A percentile compares a stretch with the other conserved stretches of the same genome.
Conservation (phyloP, 208 protist species). For the Trypanosoma lewisi region DNA sequence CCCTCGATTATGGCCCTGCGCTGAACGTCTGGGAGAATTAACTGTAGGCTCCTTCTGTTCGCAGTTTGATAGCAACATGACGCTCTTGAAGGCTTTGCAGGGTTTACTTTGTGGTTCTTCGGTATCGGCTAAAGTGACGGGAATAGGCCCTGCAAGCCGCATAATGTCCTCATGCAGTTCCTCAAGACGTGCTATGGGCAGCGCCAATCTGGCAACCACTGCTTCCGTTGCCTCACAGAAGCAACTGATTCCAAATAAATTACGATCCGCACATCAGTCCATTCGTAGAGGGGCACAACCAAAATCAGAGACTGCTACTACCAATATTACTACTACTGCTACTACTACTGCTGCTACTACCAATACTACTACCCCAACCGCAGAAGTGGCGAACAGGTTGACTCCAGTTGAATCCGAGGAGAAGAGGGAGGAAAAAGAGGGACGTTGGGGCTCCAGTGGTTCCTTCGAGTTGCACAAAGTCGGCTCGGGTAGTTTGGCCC, state of each 20-base stretch:
- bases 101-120: background rate
- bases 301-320: background rate
- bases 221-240: background rate
- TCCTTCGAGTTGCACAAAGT: too few relatives aligned
- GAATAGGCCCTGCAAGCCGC: background rate
- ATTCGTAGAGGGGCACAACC: background rate
- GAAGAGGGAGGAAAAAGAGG: too few relatives aligned
- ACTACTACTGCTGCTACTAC: too few relatives aligned
- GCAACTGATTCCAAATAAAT: background rate
- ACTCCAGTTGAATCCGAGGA: background rate
- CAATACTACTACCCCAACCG: too few relatives aligned
- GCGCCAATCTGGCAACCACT: background rate
- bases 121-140: background rate
- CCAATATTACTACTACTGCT: too few relatives aligned
- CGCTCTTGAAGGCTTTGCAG: slow-evolving; percentile 9
- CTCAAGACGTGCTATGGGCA: background rate
- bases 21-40: background rate
- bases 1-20: background rate
- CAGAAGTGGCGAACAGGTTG: background rate
- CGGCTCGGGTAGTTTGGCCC: too few relatives aligned
- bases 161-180: background rate
- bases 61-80: background rate
- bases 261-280: background rate
- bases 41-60: slow-evolving; percentile 3
- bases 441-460: too few relatives aligned